Evolutionary conservation across 352 stramenopile species (phyloP).

Genomic region (Sclerospora graminicola): DNA sequence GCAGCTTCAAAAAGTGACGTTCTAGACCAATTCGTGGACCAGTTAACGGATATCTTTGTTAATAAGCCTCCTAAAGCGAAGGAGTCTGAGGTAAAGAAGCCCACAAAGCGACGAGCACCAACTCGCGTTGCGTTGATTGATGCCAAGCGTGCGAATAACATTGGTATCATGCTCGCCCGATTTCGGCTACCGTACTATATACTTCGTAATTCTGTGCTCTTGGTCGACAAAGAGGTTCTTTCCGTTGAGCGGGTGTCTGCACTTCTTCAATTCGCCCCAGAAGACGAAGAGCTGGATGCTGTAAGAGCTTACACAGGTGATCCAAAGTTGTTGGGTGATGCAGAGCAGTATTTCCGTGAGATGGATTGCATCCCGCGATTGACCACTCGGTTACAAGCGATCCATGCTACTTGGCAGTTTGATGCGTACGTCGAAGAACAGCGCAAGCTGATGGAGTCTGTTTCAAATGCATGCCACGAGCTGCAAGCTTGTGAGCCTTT

Average conservation of each 20-base stretch:
- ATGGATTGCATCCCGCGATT: conserved; percentile 58
- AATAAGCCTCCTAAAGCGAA: conserved; percentile 63
- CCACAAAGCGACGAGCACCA: conserved; percentile 48
- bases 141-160: conserved; percentile 78
- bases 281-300: conserved; percentile 57
- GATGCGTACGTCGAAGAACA: conserved; percentile 77
- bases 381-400: conserved; percentile 55
- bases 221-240: conserved; percentile 69
- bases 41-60: conserved; percentile 71
- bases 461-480: conserved; percentile 85
- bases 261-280: conserved; percentile 69
- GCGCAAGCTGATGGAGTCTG: conserved; percentile 58
- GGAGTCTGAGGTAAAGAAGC: conserved; percentile 33
- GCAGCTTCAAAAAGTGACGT: conserved; percentile 32
- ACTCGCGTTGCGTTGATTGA: conserved; percentile 76
- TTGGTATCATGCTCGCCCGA: conserved; percentile 78
- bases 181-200: conserved; percentile 77
- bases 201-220: conserved; percentile 63
- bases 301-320: conserved; percentile 56
- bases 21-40: conserved; percentile 54
- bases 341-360: conserved; percentile 70
- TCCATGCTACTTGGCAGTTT: conserved; percentile 80
- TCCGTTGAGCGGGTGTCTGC: conserved; percentile 62
- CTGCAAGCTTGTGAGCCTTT: conserved; percentile 83
- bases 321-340: conserved; percentile 63